These are phyloP conservation scores for Candida peoriensis DNA, from an alignment of 805 yeast genomes.

Conservation along the genomic window DNA sequence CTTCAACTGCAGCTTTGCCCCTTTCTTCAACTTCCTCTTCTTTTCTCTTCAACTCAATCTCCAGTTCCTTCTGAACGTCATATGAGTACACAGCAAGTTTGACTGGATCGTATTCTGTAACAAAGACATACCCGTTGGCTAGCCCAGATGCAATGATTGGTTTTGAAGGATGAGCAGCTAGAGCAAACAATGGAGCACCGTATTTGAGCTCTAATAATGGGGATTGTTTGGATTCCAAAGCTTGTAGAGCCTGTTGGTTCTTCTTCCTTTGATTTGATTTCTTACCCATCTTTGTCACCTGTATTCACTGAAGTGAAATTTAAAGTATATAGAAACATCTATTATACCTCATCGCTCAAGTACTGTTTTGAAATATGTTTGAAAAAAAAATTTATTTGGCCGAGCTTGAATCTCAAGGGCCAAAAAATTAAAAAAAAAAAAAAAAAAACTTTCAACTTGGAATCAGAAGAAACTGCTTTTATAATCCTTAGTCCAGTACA, in stretches of 20 bases:
- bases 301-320: no score
- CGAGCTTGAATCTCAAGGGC: no score
- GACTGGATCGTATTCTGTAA: constrained; percentile 53
- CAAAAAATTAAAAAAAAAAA: background rate
- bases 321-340: no score
- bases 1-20: constrained; percentile 6
- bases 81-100: constrained; percentile 32
- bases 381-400: no score
- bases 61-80: constrained; percentile 21
- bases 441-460: background rate
- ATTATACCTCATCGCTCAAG: no score
- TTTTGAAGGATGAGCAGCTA: constrained; percentile 72
- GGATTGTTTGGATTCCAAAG: constrained; percentile 16
- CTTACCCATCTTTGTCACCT: constrained; percentile 1
- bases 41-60: no score
- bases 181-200: constrained; percentile 66
- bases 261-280: constrained; percentile 18
- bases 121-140: constrained; percentile 74
- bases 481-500: background rate
- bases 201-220: constrained; percentile 34
- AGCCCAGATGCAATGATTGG: constrained; percentile 65
- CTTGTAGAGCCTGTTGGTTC: constrained; percentile 10
- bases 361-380: no score
- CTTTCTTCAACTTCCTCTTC: constrained; percentile 24
- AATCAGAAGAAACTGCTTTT: background rate